Evolutionary conservation across 768 basidiomycete species (phyloP), one percentile per base, ranked within the genome.

Genomic region (Mycena rebaudengoi): DNA sequence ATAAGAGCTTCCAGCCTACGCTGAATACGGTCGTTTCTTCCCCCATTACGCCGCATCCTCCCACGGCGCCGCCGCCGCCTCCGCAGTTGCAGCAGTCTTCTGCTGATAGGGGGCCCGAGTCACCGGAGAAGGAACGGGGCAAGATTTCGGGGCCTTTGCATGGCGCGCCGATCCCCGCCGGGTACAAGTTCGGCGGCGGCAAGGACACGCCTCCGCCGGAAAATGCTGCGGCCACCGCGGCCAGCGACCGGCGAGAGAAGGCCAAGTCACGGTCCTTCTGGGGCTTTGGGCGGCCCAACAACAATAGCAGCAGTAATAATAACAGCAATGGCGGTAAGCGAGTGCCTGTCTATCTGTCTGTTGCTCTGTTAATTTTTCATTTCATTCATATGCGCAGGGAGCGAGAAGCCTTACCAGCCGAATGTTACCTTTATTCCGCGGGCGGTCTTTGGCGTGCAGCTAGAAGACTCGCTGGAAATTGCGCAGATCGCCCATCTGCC

Each of bases 191-290:
- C 72, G 94, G 92, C 12, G 94, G 92, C 12, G 81, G 85, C 46
- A 95, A 95, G 76, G 92, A 91, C 52, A 65, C 75, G 4, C 75
- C 84, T 45, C 73, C 83, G 16, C 73, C 78, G 20, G 82, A 84
- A 39, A 69, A 79, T 35, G 73, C 80, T 45, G 60, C 74, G 21
- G 69, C 74, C 13, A 14, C 74, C 71, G 41, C 75, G 37, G 70
- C 75, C 48, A 88, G 73, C 62, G 94, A 96, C 63, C 85, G 96
- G 74, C 86, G 95, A 60, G 91, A 95, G 73, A 98, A 96, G 80
- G 91, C 92, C 21, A 96, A 96, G 79, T 95, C 94, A 62, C 87
- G 94, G 48, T 89, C 89, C 7, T 98, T 99, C 81, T 98, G 96
- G 95, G 90, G 89, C 72, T 98, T 97, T 74, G 91, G 93, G 26